Evolutionary conservation across 164 flowering plant species (phyloP), one percentile per base, ranked within the genome.

Genomic region (Vitis cinerea): DNA sequence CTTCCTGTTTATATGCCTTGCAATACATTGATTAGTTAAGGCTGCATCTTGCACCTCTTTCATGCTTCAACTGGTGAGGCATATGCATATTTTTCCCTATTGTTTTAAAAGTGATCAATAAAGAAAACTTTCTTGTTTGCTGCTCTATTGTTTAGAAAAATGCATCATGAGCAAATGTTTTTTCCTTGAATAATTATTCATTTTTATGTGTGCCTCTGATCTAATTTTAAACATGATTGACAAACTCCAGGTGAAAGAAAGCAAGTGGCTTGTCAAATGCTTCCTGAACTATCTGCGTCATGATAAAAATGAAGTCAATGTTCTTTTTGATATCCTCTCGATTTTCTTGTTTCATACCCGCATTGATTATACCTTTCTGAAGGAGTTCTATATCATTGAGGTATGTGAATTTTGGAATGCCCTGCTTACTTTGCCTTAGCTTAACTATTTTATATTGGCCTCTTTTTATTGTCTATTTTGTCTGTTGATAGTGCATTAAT

Each of bases 211-310:
- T 37, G 5, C 50, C 57, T 54, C 16, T 16, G 23, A 15, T 44
- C 55, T 52, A 15, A 10, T 37, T 9, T 49, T 27, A 19, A n/a
- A 14, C 7, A 12, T 1, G 3, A 11, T 61, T 56, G 52, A 56
- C 53, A 8, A 50, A 61, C 53, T 83, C 88, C 91, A 96, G 99
- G 98, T 92, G 19, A 96, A 96, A 76, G 99, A 96, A 80, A 96
- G 98, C 90, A 96, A 96, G 76, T 93, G 98, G 99, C 97, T 96
- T 74, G 88, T 96, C 73, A 96, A 96, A 79, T 93, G 99, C 82
- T 96, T 93, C 79, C 78, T 96, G 73, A 96, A 93, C 80, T 96
- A 90, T 78, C 68, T 96, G 51, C 79, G 98, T 47, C 95, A 93
- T 89, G 99, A 94, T 71, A 92, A 84, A 79, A 64, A 81, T 17